phyloP scores from a whole-genome alignment of 495 filamentous ascomycete genomes.

The Penicillium alfredii region DNA sequence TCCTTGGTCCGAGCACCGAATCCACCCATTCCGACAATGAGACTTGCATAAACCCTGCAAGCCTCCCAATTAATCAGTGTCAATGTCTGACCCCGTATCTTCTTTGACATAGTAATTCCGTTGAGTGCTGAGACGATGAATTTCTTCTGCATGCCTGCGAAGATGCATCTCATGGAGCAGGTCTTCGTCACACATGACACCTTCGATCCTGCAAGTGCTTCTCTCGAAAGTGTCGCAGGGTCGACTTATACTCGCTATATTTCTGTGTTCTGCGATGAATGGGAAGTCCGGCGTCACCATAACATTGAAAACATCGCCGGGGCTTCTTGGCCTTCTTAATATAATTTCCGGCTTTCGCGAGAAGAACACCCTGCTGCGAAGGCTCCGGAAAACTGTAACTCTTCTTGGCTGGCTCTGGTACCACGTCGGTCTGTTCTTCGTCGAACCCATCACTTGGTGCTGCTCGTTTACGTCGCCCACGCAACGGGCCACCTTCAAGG shows the following conservation, averaged over 20 bases:
- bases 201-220: slow-evolving; percentile 20
- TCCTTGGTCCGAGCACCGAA: too few relatives aligned
- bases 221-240: slow-evolving; percentile 20
- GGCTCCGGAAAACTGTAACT: slow-evolving; percentile 7
- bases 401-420: slow-evolving; percentile 11
- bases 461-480: slow-evolving; percentile 17
- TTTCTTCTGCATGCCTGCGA: slow-evolving; percentile 17
- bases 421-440: slow-evolving; percentile 8
- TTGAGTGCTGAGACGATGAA: slow-evolving; percentile 14
- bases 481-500: slow-evolving; percentile 16
- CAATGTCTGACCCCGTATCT: too few relatives aligned
- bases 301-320: slow-evolving; percentile 21
- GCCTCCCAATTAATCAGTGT: too few relatives aligned
- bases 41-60: too few relatives aligned
- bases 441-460: slow-evolving; percentile 6
- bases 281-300: slow-evolving; percentile 12
- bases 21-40: too few relatives aligned
- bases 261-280: slow-evolving; percentile 17
- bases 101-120: too few relatives aligned
- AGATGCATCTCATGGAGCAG: slow-evolving; percentile 26
- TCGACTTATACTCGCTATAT: slow-evolving; percentile 18
- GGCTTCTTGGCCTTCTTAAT: slow-evolving; percentile 16
- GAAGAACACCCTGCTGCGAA: slow-evolving; percentile 9
- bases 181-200: slow-evolving; percentile 18
- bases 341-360: slow-evolving; percentile 10